These are phyloP conservation scores for Pleurotus eryngii DNA, from an alignment of 768 basidiomycete genomes.

Conservation along the genomic window DNA sequence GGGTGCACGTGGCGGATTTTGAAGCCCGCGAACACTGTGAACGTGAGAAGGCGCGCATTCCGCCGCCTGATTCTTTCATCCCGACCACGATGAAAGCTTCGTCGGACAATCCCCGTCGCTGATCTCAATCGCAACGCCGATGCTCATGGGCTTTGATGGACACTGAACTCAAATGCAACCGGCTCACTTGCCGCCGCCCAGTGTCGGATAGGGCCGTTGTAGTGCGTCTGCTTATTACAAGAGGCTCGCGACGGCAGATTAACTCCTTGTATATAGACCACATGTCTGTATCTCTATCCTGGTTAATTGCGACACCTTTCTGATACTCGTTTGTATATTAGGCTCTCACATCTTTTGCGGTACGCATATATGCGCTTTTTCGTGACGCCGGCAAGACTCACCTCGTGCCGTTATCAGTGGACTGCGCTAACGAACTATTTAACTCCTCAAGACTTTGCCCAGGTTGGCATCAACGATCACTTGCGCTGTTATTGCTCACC, in stretches of 20 bases:
- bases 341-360: slow-evolving; percentile 89
- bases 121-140: too few species aligned
- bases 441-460: slow-evolving; percentile 76
- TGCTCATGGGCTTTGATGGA: slow-evolving; percentile 46
- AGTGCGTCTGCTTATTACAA: slow-evolving; percentile 40
- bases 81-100: background rate
- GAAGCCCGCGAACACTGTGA: background rate
- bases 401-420: slow-evolving; percentile 40
- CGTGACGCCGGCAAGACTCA: too few species aligned
- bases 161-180: slow-evolving; percentile 73
- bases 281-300: slow-evolving; percentile 37
- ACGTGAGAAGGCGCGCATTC: background rate
- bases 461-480: slow-evolving; percentile 37
- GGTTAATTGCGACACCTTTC: slow-evolving; percentile 1
- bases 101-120: background rate
- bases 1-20: background rate
- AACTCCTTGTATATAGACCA: slow-evolving; percentile 36
- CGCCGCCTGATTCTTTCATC: background rate
- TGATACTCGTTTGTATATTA: slow-evolving; percentile 22
- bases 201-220: slow-evolving; percentile 82
- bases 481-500: background rate
- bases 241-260: too few species aligned
- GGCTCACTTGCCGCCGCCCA: slow-evolving; percentile 66
- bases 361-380: slow-evolving; percentile 23
- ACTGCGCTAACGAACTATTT: slow-evolving; percentile 84